Base-by-base conservation (phyloP, 2,329 filamentous ascomycete species). In the Coleophoma cylindrospora region DNA sequence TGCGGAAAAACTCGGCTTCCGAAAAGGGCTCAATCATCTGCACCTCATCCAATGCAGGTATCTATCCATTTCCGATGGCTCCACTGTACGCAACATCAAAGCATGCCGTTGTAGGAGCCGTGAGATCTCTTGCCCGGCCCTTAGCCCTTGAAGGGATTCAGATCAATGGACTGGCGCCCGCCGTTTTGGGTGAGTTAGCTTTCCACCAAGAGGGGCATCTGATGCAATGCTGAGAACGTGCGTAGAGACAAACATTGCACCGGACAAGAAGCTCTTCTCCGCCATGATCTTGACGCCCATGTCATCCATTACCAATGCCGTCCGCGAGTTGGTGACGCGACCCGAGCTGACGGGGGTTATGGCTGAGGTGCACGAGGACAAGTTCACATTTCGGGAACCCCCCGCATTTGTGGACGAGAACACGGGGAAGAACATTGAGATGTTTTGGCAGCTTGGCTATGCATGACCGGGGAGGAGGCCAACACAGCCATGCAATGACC, bases 251-350 rank as follows among this genome's bases (percentile, higher is more conserved):
- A 75, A 73, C 38, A 73, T 75, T 50, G 69, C 71, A 1, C 71
- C 75, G 0, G 63, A 62, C 48, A 27, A 56, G 2, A 52, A 51
- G 37, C 59, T 79, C 9, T 76, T 77, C 57, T 64, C 70, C 19
- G 59, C 65, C 5, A 79, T 80, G 76, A 60, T 71, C 6, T 44
- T 77, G 17, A 80, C 76, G 6, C 76, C 76, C 3, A 75, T 76
- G 68, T 66, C 67, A 3, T 78, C 75, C 0, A 67, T 75, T 2
- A 60, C 70, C 6, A 65, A 61, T 12, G 75, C 73, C 3, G 68
- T 78, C 1, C 63, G 64, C 15, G 64, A 70, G 54, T 67, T 80
- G 11, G 53, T 74, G 10, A 61, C 55, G 0, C 68, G 76, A 48
- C 57, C 68, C 1, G 61, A 53, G 3, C 49, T 75, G 44, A 74